These are phyloP conservation scores for Hemileccinum impolitum DNA, from an alignment of 768 basidiomycete species.

Conservation along the genomic window DNA sequence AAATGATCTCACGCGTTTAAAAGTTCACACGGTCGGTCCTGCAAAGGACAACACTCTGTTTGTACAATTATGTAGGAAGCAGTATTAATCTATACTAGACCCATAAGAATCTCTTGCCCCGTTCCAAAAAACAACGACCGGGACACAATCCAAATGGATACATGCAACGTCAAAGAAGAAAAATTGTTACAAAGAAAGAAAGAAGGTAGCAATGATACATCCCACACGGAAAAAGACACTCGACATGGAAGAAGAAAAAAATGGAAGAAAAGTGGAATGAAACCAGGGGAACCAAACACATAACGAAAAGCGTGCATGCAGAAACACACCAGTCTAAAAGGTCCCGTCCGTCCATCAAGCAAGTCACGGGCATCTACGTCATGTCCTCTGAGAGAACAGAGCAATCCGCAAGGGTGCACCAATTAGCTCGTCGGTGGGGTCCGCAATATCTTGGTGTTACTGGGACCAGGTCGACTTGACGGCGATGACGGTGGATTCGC, in stretches of 20 bases:
- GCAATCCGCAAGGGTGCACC: neutral
- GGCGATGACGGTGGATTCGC: constrained; percentile 19
- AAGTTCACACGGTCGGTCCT: neutral
- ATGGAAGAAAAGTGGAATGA: too few relatives aligned
- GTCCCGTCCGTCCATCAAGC: constrained; percentile 21
- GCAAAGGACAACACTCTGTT: neutral
- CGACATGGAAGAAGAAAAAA: neutral
- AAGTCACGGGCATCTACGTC: constrained; percentile 19
- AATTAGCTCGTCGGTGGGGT: constrained; percentile 20
- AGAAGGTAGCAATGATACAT: constrained; percentile 7
- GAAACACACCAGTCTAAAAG: constrained; percentile 18
- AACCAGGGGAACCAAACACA: neutral
- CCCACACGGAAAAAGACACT: neutral
- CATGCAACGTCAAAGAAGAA: constrained; percentile 11
- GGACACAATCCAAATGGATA: constrained; percentile 13
- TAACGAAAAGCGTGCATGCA: constrained; percentile 6
- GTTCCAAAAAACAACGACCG: constrained; percentile 16
- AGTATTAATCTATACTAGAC: constrained; percentile 27
- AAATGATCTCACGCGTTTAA: constrained; percentile 20
- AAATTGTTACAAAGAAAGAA: constrained; percentile 2
- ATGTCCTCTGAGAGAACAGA: constrained; percentile 10
- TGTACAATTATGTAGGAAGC: constrained; percentile 28
- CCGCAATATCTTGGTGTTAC: constrained; percentile 13
- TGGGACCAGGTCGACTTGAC: constrained; percentile 23
- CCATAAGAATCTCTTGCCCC: constrained; percentile 18